Evolutionary conservation across 78 protist genomes (phyloP).

Genomic region (slime mould (Dictyostelium discoideum)): dicty_2.7 NC_007090.3:3094501-3095000

Average conservation of each 20-base stretch:
- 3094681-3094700: slow-evolving; percentile 19
- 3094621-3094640: slow-evolving; percentile 79
- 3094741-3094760: slow-evolving; percentile 72
- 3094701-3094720: slow-evolving; percentile 69
- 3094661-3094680: slow-evolving; percentile 81
- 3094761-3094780: slow-evolving; percentile 77
- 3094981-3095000: slow-evolving; percentile 6
- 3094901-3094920: slow-evolving; percentile 85
- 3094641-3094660: slow-evolving; percentile 81
- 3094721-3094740: slow-evolving; percentile 57
- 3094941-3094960: slow-evolving; percentile 28
- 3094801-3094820: slow-evolving; percentile 80
- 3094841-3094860: slow-evolving; percentile 60
- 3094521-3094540: slow-evolving; percentile 36
- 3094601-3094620: slow-evolving; percentile 84
- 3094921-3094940: slow-evolving; percentile 47
- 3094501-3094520: slow-evolving; percentile 57
- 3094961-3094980: slow-evolving; percentile 64
- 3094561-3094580: slow-evolving; percentile 78
- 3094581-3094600: slow-evolving; percentile 27
- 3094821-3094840: slow-evolving; percentile 87
- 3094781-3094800: slow-evolving; percentile 13
- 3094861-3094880: slow-evolving; percentile 81
- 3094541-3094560: slow-evolving; percentile 85
- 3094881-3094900: slow-evolving; percentile 63